Evolutionary conservation across 2,329 filamentous ascomycete species (phyloP).

Genomic region (Xylaria sp.): DNA sequence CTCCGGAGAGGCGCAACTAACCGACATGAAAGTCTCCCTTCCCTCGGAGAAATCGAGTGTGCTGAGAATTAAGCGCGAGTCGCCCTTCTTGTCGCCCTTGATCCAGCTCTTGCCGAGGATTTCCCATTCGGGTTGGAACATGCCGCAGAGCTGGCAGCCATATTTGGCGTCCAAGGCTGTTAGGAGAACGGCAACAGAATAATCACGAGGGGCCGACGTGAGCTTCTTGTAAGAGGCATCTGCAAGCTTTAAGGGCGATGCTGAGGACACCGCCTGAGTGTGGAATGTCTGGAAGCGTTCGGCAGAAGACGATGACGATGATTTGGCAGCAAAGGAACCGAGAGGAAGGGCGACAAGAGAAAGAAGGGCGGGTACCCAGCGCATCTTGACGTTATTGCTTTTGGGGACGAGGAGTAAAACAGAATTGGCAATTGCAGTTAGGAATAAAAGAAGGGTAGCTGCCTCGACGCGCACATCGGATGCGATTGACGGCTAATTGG

Average conservation of each 20-base stretch:
- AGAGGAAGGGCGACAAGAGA: slow-evolving; percentile 68
- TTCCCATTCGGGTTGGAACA: slow-evolving; percentile 96
- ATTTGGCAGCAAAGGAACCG: slow-evolving; percentile 72
- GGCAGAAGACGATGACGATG: slow-evolving; percentile 59
- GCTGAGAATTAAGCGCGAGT: slow-evolving; percentile 80
- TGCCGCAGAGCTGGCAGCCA: slow-evolving; percentile 85
- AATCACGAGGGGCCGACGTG: slow-evolving; percentile 82
- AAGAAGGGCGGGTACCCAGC: slow-evolving; percentile 71
- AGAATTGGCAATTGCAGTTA: slow-evolving; percentile 28
- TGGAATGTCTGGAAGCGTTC: slow-evolving; percentile 80
- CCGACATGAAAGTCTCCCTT: slow-evolving; percentile 85
- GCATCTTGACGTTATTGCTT: slow-evolving; percentile 66
- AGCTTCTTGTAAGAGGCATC: slow-evolving; percentile 80
- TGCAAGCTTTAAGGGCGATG: slow-evolving; percentile 79
- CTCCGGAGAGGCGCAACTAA: slow-evolving; percentile 56
- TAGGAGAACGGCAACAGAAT: slow-evolving; percentile 82
- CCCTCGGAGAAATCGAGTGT: slow-evolving; percentile 91
- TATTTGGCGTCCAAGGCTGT: slow-evolving; percentile 87
- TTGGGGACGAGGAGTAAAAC: slow-evolving; percentile 23
- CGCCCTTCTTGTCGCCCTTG: slow-evolving; percentile 80
- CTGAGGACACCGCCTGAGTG: slow-evolving; percentile 71
- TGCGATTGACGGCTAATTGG: slow-evolving; percentile 14
- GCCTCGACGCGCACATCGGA: slow-evolving; percentile 29
- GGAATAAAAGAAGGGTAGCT: slow-evolving; percentile 21
- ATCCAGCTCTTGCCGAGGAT: slow-evolving; percentile 86